Percentiles rank a stretch among this genome's conserved stretches.
Evolutionary conservation across 2,329 filamentous ascomycete species (phyloP).

Genomic region (Aspergillus niger): DNA sequence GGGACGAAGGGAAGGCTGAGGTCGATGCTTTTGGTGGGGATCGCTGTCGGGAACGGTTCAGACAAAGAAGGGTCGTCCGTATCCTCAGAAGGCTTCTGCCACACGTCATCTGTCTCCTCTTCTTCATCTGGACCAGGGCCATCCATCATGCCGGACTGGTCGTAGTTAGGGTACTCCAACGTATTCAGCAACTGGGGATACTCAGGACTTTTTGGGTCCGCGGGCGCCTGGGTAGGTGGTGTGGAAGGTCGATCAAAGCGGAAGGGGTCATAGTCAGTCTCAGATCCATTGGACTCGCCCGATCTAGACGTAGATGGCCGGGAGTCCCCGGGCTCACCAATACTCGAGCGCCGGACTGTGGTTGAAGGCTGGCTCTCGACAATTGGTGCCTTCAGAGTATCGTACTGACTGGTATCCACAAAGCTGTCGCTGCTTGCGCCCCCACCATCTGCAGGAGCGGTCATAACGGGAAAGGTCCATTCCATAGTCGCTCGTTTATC

Average conservation of each 20-base stretch:
- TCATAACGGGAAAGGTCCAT: slow-evolving; percentile 57
- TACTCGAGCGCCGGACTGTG: slow-evolving; percentile 18
- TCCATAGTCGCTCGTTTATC: slow-evolving; percentile 51
- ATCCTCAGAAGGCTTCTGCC: slow-evolving; percentile 22
- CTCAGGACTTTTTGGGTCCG: slow-evolving; percentile 32
- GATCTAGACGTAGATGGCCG: slow-evolving; percentile 44
- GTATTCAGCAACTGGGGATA: slow-evolving; percentile 50
- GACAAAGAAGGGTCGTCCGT: slow-evolving; percentile 15
- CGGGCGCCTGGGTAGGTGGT: slow-evolving; percentile 22
- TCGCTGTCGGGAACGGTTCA: slow-evolving; percentile 29
- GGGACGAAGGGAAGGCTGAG: slow-evolving; percentile 11
- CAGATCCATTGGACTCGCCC: slow-evolving; percentile 34
- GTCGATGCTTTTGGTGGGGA: slow-evolving; percentile 24
- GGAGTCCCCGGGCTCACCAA: slow-evolving; percentile 33
- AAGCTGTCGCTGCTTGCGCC: slow-evolving; percentile 6
- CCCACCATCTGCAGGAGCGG: slow-evolving; percentile 20
- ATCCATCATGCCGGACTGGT: slow-evolving; percentile 57
- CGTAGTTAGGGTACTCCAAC: slow-evolving; percentile 49
- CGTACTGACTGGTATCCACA: slow-evolving; percentile 27
- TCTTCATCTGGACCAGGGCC: slow-evolving; percentile 58
- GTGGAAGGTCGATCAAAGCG: slow-evolving; percentile 41
- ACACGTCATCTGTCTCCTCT: slow-evolving; percentile 49
- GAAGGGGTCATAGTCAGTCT: slow-evolving; percentile 47
- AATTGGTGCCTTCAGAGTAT: slow-evolving; percentile 37
- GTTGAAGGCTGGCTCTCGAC: slow-evolving; percentile 18